A percentile compares a stretch with the other conserved stretches of the same genome.
These are phyloP conservation scores for Magnusiomyces suaveolens DNA, from an alignment of 1,139 yeast genomes.

Conservation along the genomic window DNA sequence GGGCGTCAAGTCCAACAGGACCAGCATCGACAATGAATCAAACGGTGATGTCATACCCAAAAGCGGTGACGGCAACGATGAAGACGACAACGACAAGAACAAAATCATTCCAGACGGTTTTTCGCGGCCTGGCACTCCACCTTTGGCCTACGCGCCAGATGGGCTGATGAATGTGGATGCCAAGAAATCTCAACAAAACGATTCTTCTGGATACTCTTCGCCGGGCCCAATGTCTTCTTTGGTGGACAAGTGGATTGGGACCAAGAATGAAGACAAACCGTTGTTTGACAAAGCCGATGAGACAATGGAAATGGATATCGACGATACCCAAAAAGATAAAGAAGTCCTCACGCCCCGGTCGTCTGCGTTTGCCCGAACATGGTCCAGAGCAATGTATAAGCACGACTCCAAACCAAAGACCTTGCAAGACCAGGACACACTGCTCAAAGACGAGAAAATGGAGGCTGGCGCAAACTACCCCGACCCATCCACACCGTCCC, in stretches of 20 bases:
- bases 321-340: neutral
- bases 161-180: slow-evolving; percentile 19
- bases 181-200: slow-evolving; percentile 7
- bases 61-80: neutral
- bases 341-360: neutral
- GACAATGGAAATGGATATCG: no score
- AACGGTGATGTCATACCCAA: neutral
- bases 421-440: no score
- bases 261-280: no score
- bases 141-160: slow-evolving; percentile 22
- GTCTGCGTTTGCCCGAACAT: neutral
- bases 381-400: neutral
- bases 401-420: no score
- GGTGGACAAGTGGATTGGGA: neutral
- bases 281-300: no score
- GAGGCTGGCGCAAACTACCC: no score
- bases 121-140: slow-evolving; percentile 24
- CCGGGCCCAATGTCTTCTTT: slow-evolving; percentile 3
- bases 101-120: slow-evolving; percentile 17
- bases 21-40: neutral
- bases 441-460: no score
- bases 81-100: neutral
- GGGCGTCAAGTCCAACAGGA: neutral
- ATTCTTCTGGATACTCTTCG: slow-evolving; percentile 1
- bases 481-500: slow-evolving; percentile 8